Evolutionary conservation across 257 asterid species (phyloP).

Genomic region (Parsonsia alboflavescens): DNA sequence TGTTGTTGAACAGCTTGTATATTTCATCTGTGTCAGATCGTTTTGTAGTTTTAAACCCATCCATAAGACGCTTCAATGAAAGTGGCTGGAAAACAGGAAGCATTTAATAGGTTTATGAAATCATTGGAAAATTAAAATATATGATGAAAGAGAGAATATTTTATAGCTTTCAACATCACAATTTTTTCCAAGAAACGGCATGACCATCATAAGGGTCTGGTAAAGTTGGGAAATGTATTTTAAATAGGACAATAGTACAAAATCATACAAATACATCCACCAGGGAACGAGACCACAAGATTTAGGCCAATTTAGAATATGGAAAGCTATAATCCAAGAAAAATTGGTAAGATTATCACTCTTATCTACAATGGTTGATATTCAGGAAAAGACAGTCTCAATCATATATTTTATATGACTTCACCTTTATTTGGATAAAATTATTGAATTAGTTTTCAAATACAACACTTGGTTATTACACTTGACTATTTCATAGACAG

Average conservation of each 20-base stretch:
- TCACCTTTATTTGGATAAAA: not conserved
- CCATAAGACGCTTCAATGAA: slow-evolving; percentile 71
- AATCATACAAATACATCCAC: not conserved
- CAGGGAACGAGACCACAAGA: not conserved
- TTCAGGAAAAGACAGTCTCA: not conserved
- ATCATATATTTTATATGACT: not conserved
- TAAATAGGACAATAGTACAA: not conserved
- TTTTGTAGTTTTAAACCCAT: slow-evolving; percentile 60
- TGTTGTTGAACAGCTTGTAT: slow-evolving; percentile 67
- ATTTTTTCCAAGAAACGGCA: not conserved
- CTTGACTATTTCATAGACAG: not conserved
- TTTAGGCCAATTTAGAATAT: not conserved
- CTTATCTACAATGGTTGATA: not conserved
- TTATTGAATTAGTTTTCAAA: not conserved
- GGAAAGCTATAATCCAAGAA: not conserved
- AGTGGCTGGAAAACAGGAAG: slow-evolving; percentile 68
- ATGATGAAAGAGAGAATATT: not conserved
- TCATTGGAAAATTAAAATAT: slow-evolving; percentile 2
- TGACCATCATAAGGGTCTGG: not conserved
- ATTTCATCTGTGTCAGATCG: slow-evolving; percentile 62
- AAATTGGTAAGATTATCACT: not conserved
- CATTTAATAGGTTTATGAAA: slow-evolving; percentile 5
- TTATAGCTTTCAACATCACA: not conserved
- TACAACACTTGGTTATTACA: not conserved
- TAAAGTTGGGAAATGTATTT: not conserved